phyloP scores from a whole-genome alignment of 2,329 filamentous ascomycete species.

The Penicillium sclerotiorum region DNA sequence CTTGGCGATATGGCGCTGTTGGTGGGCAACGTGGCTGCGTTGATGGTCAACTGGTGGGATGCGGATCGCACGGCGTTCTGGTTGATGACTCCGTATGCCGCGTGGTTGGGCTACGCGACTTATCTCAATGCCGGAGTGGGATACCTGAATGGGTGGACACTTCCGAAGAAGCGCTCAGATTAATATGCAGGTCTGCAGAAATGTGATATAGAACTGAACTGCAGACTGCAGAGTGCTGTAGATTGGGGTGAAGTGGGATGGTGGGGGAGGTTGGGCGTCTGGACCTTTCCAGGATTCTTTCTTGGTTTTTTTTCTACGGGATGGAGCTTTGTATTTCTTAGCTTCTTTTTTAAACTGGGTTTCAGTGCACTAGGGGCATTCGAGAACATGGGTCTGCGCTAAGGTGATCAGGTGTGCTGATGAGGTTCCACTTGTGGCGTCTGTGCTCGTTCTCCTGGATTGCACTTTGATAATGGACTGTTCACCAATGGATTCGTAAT shows the following conservation, averaged over 20 bases:
- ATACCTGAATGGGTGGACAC: conserved; percentile 67
- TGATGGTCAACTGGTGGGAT: conserved; percentile 74
- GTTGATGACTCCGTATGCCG: conserved; percentile 78
- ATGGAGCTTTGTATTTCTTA: not conserved
- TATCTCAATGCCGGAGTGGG: conserved; percentile 76
- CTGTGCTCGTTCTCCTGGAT: not conserved
- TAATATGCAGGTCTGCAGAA: conserved; percentile 1
- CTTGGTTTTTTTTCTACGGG: not conserved
- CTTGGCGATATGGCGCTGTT: conserved; percentile 74
- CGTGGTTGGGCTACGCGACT: conserved; percentile 83
- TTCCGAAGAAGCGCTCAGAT: conserved; percentile 45
- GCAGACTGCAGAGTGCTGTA: too few species aligned
- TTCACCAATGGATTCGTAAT: conserved; percentile 19
- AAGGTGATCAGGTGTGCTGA: not conserved
- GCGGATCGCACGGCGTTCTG: conserved; percentile 74
- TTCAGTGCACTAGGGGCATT: not conserved
- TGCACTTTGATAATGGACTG: not conserved
- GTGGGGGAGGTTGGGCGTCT: not conserved
- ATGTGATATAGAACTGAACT: not conserved
- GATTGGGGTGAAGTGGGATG: not conserved
- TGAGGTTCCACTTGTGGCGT: conserved; percentile 1
- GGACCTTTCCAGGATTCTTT: not conserved
- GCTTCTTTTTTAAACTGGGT: not conserved
- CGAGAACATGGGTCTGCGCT: conserved; percentile 1
- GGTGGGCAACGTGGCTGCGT: conserved; percentile 70